Evolutionary conservation across 164 flowering plant genomes (phyloP).

Genomic region (Annona squamosa): DNA sequence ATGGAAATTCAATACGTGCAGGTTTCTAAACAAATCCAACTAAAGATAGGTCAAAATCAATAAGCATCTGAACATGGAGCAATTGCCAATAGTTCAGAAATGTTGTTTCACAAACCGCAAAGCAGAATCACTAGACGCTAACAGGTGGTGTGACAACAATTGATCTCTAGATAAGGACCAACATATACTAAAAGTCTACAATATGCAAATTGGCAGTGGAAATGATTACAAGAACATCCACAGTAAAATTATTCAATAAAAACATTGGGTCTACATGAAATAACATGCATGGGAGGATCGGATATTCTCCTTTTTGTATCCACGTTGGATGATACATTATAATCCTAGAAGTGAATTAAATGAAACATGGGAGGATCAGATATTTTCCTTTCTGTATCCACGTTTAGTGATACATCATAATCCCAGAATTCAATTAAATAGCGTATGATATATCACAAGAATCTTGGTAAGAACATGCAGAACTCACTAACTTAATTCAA

Average conservation of each 20-base stretch:
- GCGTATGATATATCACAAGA: not conserved
- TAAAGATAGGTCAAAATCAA: not conserved
- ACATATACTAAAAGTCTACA: not conserved
- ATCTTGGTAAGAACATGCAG: too few relatives aligned
- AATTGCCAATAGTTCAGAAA: not conserved
- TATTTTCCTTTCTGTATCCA: not conserved
- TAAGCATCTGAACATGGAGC: not conserved
- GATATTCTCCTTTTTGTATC: not conserved
- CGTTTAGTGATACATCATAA: not conserved
- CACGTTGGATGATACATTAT: not conserved
- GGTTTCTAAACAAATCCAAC: not conserved
- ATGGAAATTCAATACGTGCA: not conserved
- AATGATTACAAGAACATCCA: not conserved
- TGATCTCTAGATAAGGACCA: not conserved
- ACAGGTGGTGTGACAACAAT: not conserved
- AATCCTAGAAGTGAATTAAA: not conserved
- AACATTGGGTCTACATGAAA: not conserved
- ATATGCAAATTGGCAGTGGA: not conserved
- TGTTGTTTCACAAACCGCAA: not conserved
- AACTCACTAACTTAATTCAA: slow-evolving; percentile 1
- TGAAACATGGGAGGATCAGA: not conserved
- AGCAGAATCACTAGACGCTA: not conserved
- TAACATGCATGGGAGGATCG: not conserved
- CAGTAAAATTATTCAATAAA: not conserved
- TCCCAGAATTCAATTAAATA: not conserved